Conservation (phyloP, 2,329 filamentous ascomycete genomes). For the Penicillium brasilianum region DNA sequence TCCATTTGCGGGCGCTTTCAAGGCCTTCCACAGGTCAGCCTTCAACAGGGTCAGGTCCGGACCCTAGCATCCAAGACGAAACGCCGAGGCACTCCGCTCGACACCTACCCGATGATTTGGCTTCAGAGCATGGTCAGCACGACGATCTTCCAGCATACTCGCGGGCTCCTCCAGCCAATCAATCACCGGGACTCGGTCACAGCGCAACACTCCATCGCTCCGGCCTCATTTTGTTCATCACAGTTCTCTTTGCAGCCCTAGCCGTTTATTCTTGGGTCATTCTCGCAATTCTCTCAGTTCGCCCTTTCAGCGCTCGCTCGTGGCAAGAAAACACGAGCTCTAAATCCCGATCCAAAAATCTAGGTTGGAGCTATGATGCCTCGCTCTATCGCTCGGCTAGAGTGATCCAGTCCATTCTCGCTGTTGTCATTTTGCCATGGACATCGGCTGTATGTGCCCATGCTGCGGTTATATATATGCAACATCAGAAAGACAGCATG, state of each 20-base stretch:
- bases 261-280: slow-evolving; percentile 14
- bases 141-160: slow-evolving; percentile 15
- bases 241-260: slow-evolving; percentile 1
- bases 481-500: slow-evolving; percentile 6
- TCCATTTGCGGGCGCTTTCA: not conserved
- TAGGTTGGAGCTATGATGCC: not conserved
- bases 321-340: slow-evolving; percentile 4
- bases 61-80: not conserved
- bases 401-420: slow-evolving; percentile 16
- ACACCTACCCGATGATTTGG: not conserved
- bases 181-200: slow-evolving; percentile 4
- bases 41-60: not conserved
- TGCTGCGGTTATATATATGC: slow-evolving; percentile 18
- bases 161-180: slow-evolving; percentile 1
- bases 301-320: not conserved
- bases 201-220: slow-evolving; percentile 13
- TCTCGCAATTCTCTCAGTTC: slow-evolving; percentile 7
- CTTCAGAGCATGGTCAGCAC: not conserved
- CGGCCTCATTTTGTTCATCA: not conserved
- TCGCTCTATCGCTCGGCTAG: slow-evolving; percentile 14
- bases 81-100: not conserved
- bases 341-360: not conserved
- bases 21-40: not conserved
- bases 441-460: slow-evolving; percentile 17
- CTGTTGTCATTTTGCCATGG: slow-evolving; percentile 41